phyloP scores from a whole-genome alignment of 2,329 filamentous ascomycete genomes.

The Ascochyta clinopodiicola region DNA sequence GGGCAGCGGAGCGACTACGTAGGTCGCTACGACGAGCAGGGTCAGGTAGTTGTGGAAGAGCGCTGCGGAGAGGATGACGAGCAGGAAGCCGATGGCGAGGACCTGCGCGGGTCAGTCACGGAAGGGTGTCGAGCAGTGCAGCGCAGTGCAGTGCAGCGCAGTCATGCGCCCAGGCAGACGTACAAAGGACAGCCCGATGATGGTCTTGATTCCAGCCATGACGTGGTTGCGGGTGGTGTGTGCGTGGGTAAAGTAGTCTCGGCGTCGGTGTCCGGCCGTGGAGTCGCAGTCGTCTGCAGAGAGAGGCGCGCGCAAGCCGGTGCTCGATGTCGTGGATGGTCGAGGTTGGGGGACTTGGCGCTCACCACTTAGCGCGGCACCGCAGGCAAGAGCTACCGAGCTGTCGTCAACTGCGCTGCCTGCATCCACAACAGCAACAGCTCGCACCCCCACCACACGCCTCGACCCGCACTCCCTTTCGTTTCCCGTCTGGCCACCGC shows the following conservation, averaged over 20 bases:
- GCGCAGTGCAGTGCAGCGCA: neutral
- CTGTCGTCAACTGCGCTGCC: slow-evolving; percentile 38
- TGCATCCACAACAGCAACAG: slow-evolving; percentile 29
- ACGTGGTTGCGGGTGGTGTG: slow-evolving; percentile 22
- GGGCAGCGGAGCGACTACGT: slow-evolving; percentile 88
- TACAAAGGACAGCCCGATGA: slow-evolving; percentile 98
- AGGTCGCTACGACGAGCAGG: slow-evolving; percentile 93
- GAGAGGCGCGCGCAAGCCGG: neutral
- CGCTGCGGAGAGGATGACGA: slow-evolving; percentile 96
- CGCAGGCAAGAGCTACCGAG: slow-evolving; percentile 26
- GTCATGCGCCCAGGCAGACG: slow-evolving; percentile 42
- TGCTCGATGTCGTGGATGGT: neutral
- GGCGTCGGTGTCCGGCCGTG: too few species aligned
- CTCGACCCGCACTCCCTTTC: neutral
- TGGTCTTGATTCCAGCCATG: slow-evolving; percentile 95
- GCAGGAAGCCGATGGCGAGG: slow-evolving; percentile 96
- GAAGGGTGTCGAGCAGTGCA: neutral
- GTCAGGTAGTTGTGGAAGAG: slow-evolving; percentile 95
- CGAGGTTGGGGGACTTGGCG: slow-evolving; percentile 17
- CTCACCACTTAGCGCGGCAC: slow-evolving; percentile 24
- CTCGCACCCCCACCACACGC: slow-evolving; percentile 13
- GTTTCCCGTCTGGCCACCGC: neutral
- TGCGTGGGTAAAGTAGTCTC: too few species aligned
- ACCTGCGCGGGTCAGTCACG: slow-evolving; percentile 59
- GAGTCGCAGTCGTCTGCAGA: neutral